Evolutionary conservation across 805 yeast genomes (phyloP).

Genomic region (Ogataea methanolica): DNA sequence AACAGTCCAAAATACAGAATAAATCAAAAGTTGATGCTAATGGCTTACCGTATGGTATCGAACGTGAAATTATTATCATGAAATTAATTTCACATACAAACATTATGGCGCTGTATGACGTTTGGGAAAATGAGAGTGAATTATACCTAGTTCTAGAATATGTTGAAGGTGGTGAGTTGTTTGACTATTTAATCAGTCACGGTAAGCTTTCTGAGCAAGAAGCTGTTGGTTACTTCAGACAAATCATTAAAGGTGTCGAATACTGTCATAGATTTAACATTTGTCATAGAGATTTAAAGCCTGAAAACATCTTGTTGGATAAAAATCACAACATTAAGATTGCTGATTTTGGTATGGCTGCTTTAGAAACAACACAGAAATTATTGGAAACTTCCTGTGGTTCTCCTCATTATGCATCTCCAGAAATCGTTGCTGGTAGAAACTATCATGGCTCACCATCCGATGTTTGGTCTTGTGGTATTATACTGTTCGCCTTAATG

Average conservation of each 20-base stretch:
- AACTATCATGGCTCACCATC: conserved; percentile 81
- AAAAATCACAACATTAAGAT: conserved; percentile 62
- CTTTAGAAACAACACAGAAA: conserved; percentile 66
- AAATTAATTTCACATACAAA: conserved; percentile 91
- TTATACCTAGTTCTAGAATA: conserved; percentile 74
- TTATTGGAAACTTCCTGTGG: conserved; percentile 80
- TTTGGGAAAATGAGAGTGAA: conserved; percentile 95
- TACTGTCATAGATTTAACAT: conserved; percentile 80
- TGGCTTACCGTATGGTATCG: conserved; percentile 91
- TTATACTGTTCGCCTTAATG: conserved; percentile 69
- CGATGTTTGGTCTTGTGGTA: conserved; percentile 89
- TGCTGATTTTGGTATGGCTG: conserved; percentile 91
- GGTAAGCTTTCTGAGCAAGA: conserved; percentile 71
- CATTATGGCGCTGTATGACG: conserved; percentile 90
- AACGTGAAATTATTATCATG: conserved; percentile 96
- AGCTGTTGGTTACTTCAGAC: conserved; percentile 73
- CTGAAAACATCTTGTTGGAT: conserved; percentile 72
- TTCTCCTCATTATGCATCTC: conserved; percentile 86
- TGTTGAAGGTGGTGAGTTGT: conserved; percentile 85
- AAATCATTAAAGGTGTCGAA: conserved; percentile 72
- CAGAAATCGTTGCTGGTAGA: conserved; percentile 76
- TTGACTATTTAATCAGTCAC: conserved; percentile 65
- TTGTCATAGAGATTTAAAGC: conserved; percentile 78
- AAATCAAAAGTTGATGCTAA: conserved; percentile 24
- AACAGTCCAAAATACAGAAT: conserved; percentile 23